These are phyloP conservation scores for Lactarius sanguifluus DNA, from an alignment of 768 basidiomycete species.

Conservation along the genomic window DNA sequence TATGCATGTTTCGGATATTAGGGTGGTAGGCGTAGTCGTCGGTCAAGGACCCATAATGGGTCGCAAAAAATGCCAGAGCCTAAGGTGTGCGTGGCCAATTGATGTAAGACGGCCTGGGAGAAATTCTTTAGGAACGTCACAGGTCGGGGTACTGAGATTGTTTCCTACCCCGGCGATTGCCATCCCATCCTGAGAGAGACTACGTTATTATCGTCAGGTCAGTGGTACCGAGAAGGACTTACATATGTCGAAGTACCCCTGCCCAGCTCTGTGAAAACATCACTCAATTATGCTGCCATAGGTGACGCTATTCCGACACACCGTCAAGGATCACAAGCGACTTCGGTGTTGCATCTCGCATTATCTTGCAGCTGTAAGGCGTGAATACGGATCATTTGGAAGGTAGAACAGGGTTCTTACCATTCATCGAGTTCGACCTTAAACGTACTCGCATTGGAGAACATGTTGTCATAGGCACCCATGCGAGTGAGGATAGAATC, in stretches of 20 bases:
- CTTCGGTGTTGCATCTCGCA: conserved; percentile 89
- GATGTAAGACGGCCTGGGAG: conserved; percentile 81
- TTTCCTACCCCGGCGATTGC: conserved; percentile 83
- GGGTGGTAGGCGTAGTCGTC: conserved; percentile 92
- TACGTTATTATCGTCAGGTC: conserved; percentile 20
- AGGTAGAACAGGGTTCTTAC: conserved; percentile 40
- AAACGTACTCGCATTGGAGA: conserved; percentile 92
- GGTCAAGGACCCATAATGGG: conserved; percentile 94
- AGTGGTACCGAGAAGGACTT: conserved; percentile 32
- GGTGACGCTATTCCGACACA: conserved; percentile 38
- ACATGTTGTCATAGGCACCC: conserved; percentile 99
- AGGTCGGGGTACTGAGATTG: not conserved
- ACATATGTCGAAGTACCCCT: conserved; percentile 95
- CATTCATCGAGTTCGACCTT: conserved; percentile 99
- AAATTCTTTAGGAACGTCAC: not conserved
- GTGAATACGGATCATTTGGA: not conserved
- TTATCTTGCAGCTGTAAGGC: conserved; percentile 75
- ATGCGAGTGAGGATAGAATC: conserved; percentile 94
- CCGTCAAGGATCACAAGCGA: conserved; percentile 95
- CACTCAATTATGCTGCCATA: not conserved
- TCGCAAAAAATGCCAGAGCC: conserved; percentile 93
- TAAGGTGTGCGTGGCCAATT: conserved; percentile 91
- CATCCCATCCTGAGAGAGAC: conserved; percentile 80
- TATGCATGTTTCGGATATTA: conserved; percentile 92
- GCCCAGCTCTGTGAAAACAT: conserved; percentile 68